These are phyloP conservation scores for Umbelopsis sp. DNA, from an alignment of 371 early-diverging fungal species.

Conservation along the genomic window DNA sequence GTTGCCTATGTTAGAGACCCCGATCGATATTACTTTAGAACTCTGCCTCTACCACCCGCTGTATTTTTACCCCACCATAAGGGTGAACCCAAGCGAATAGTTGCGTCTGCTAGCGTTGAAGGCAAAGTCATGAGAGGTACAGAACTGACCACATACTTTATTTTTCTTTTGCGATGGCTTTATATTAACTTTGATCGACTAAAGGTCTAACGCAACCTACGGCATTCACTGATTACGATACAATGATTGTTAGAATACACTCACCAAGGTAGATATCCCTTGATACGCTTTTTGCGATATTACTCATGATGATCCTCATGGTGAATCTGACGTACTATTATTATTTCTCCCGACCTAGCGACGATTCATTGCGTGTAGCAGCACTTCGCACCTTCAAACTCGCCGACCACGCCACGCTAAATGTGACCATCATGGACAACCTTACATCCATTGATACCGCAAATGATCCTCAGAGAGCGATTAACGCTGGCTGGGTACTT, in stretches of 20 bases:
- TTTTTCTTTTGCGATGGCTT: neutral
- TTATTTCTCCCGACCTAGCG: neutral
- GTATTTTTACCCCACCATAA: constrained; percentile 31
- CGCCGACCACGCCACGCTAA: neutral
- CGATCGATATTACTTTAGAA: constrained; percentile 41
- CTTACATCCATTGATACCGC: neutral
- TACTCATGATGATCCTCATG: neutral
- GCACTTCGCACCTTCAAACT: neutral
- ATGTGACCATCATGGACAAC: constrained; percentile 4
- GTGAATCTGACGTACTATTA: neutral
- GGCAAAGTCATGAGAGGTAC: constrained; percentile 6
- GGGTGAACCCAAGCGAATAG: neutral
- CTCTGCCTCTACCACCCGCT: constrained; percentile 32
- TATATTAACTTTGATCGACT: too few relatives aligned
- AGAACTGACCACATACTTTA: neutral
- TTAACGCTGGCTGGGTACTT: neutral
- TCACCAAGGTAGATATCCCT: neutral
- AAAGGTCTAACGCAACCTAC: neutral
- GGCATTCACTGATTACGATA: neutral
- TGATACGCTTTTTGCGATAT: neutral
- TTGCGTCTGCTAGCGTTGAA: neutral
- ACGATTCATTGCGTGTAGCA: neutral
- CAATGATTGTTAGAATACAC: neutral
- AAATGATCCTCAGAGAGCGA: neutral
- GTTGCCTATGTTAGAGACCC: constrained; percentile 37